Evolutionary conservation across 2,329 filamentous ascomycete species (phyloP).

Genomic region (Neonectria faginata): DNA sequence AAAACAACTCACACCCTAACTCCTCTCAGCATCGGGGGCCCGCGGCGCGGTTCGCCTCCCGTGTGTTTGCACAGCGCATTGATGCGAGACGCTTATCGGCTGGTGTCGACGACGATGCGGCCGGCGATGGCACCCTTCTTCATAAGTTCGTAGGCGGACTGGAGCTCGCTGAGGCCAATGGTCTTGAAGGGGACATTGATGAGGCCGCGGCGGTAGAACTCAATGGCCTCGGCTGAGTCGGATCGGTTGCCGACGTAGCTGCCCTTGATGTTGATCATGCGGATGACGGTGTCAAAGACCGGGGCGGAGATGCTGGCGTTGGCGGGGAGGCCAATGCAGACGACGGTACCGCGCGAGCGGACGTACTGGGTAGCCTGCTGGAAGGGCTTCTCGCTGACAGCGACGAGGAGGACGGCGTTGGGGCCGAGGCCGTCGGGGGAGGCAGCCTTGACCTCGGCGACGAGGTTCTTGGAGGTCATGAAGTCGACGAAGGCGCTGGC

Average conservation of each 20-base stretch:
- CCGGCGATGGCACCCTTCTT: slow-evolving; percentile 77
- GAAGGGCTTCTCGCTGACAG: slow-evolving; percentile 91
- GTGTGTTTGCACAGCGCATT: slow-evolving; percentile 15
- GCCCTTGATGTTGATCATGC: slow-evolving; percentile 93
- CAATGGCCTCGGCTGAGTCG: slow-evolving; percentile 88
- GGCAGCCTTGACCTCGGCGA: slow-evolving; percentile 84
- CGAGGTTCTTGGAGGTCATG: slow-evolving; percentile 77
- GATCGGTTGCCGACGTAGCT: slow-evolving; percentile 94
- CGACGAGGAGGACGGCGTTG: slow-evolving; percentile 87
- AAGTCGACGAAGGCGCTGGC: slow-evolving; percentile 85
- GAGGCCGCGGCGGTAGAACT: slow-evolving; percentile 86
- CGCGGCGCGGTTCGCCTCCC: slow-evolving; percentile 40
- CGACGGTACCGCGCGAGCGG: slow-evolving; percentile 81
- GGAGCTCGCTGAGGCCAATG: slow-evolving; percentile 82
- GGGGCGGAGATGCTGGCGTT: slow-evolving; percentile 83
- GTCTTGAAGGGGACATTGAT: slow-evolving; percentile 91
- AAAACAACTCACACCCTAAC: slow-evolving; percentile 45
- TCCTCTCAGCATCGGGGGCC: slow-evolving; percentile 40
- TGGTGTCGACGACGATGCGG: slow-evolving; percentile 82
- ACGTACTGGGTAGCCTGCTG: slow-evolving; percentile 93
- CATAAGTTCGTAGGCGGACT: slow-evolving; percentile 84
- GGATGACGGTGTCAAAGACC: slow-evolving; percentile 88
- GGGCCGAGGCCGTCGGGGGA: slow-evolving; percentile 86
- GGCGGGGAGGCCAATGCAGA: slow-evolving; percentile 90
- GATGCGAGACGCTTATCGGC: slow-evolving; percentile 59